A percentile compares a stretch with the other conserved stretches of the same genome.
These are phyloP conservation scores for Borealophlyctis nickersoniae DNA, from an alignment of 192 early-diverging fungal species.

Conservation along the genomic window DNA sequence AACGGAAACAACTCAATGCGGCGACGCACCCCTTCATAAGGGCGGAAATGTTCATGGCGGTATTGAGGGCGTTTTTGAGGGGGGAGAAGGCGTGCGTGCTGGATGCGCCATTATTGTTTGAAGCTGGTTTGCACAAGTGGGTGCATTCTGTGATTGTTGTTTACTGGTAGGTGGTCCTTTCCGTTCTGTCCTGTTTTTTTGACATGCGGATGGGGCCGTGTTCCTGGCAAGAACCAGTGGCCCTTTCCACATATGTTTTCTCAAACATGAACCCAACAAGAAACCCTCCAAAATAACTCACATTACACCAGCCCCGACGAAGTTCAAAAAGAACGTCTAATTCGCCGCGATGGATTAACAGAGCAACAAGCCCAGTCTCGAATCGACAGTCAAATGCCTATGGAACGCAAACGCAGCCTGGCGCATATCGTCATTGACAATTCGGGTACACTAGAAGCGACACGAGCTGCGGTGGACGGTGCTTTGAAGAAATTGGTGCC, in stretches of 20 bases:
- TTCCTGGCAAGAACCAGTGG: too few species aligned
- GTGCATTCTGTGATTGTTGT: slow-evolving; percentile 76
- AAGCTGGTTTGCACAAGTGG: slow-evolving; percentile 72
- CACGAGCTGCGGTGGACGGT: slow-evolving; percentile 43
- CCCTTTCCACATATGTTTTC: too few species aligned
- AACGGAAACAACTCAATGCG: slow-evolving; percentile 71
- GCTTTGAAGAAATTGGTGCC: slow-evolving; percentile 28
- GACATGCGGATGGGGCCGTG: too few species aligned
- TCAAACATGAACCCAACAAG: slow-evolving; percentile 2
- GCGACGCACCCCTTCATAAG: slow-evolving; percentile 88
- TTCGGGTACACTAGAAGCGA: slow-evolving; percentile 56
- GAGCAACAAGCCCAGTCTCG: slow-evolving; percentile 64
- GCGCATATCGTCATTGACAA: slow-evolving; percentile 89
- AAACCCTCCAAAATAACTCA: neutral
- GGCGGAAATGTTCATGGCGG: slow-evolving; percentile 69
- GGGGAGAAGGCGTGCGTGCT: slow-evolving; percentile 72
- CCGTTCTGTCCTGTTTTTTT: too few species aligned
- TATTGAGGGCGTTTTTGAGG: slow-evolving; percentile 66
- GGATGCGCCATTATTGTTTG: slow-evolving; percentile 92
- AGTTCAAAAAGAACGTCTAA: slow-evolving; percentile 73
- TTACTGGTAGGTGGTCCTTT: slow-evolving; percentile 74
- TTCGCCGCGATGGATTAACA: slow-evolving; percentile 65
- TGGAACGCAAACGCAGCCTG: slow-evolving; percentile 70
- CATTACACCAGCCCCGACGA: slow-evolving; percentile 70
- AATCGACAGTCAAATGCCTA: slow-evolving; percentile 79